Evolutionary conservation across 352 stramenopile species (phyloP).

Genomic region (Phytophthora hybrid): DNA sequence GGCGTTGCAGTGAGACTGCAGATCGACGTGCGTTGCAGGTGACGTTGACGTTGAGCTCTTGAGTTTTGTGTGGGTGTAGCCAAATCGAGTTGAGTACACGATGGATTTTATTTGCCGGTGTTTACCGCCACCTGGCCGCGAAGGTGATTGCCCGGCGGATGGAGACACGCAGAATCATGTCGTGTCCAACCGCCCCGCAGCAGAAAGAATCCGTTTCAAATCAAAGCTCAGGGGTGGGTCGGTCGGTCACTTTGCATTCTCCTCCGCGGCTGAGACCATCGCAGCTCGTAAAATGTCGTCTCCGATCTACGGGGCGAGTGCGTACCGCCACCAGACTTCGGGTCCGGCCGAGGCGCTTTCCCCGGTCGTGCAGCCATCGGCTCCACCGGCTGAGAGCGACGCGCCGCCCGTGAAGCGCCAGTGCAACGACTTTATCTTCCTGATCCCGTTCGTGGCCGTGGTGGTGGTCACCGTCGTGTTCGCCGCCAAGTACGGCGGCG

Average conservation of each 20-base stretch:
- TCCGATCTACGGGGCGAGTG: slow-evolving; percentile 26
- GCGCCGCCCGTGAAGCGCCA: slow-evolving; percentile 41
- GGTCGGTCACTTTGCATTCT: not conserved
- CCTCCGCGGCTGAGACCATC: not conserved
- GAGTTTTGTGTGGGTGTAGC: not conserved
- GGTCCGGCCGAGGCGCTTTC: slow-evolving; percentile 16
- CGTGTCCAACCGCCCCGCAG: slow-evolving; percentile 23
- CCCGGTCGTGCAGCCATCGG: slow-evolving; percentile 14
- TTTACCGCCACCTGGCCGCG: slow-evolving; percentile 4
- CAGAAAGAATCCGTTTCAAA: slow-evolving; percentile 18
- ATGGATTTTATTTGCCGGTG: not conserved
- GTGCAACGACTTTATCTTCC: slow-evolving; percentile 84
- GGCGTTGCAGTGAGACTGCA: slow-evolving; percentile 3
- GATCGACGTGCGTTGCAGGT: not conserved
- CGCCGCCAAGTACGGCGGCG: slow-evolving; percentile 64
- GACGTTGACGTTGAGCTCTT: not conserved
- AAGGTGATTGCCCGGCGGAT: slow-evolving; percentile 7
- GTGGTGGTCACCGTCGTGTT: slow-evolving; percentile 59
- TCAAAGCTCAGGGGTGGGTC: not conserved
- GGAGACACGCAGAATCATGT: not conserved
- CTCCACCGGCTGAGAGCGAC: slow-evolving; percentile 14
- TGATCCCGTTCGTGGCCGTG: slow-evolving; percentile 68
- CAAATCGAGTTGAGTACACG: not conserved
- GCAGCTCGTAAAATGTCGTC: slow-evolving; percentile 22
- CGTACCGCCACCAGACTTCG: slow-evolving; percentile 35